Base-by-base conservation (phyloP, 768 basidiomycete species). In the Boletales sp. region DNA sequence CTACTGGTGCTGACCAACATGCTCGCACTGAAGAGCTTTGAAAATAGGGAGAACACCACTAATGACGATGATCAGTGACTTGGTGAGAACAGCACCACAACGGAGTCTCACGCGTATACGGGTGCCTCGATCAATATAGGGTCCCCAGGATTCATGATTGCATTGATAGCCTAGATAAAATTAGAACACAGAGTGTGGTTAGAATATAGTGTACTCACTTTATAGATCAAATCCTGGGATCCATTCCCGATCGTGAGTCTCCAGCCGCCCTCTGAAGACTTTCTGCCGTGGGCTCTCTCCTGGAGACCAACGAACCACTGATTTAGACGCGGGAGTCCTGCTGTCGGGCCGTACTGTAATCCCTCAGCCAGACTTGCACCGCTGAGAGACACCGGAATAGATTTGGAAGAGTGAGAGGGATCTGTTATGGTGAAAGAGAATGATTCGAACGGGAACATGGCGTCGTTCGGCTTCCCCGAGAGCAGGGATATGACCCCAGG, bases 371-470 rank as follows among this genome's bases (percentile, higher is more conserved):
- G 77, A 44, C 86, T 84, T 3, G 71, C 63, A 0, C 74, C 76
- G n/a, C 73, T 72, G 41, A 95, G 70, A 1, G 71, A 74, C 43
- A 93, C 64, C 0, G 73, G 65, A 2, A 71, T 70, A 31, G 83
- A 79, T 46, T 74, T 64, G 17, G 60, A 54, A 11, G 72, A 70
- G 49, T 79, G 69, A 19, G 63, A 66, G 3, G 79, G 80, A 11
- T 81, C 78, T 17, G 75, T 71, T 4, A 82, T 75, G 2, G 74
- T 80, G 66, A 90, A 82, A 48, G 78, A 83, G 57, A 98, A 72
- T 0, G 86, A 83, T 2, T 84, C 83, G 72, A 98, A 90, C 2
- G 95, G 95, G 72, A 97, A 98, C 17, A 90, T 87, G n/a, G 77
- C 73, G 8, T 84, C 77, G 61, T 95, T 94, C 7, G 95, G 95